Evolutionary conservation across 2,329 filamentous ascomycete species (phyloP).

Genomic region (Fusarium avenaceum): DNA sequence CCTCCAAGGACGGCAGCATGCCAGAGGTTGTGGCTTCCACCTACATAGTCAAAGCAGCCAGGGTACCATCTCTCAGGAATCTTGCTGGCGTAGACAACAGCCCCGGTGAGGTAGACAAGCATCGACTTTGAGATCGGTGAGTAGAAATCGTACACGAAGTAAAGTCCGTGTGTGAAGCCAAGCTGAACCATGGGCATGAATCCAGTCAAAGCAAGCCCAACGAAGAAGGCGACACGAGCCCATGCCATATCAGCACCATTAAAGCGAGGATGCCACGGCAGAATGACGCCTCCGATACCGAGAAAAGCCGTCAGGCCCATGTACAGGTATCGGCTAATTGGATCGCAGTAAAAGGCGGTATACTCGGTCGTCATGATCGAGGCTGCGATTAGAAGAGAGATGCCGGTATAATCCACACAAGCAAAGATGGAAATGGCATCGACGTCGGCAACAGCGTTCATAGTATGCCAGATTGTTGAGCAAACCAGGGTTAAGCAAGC

Average conservation of each 20-base stretch:
- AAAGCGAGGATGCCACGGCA: conserved; percentile 97
- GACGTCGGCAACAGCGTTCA: conserved; percentile 95
- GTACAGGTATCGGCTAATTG: conserved; percentile 86
- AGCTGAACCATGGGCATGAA: conserved; percentile 92
- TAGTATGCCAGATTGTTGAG: conserved; percentile 97
- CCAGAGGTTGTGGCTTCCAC: conserved; percentile 97
- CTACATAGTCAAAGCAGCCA: conserved; percentile 94
- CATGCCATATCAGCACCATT: conserved; percentile 94
- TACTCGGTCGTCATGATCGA: conserved; percentile 99
- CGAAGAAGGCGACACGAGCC: conserved; percentile 91
- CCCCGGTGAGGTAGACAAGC: conserved; percentile 86
- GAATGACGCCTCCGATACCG: conserved; percentile 86
- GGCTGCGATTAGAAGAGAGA: conserved; percentile 92
- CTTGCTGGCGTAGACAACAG: conserved; percentile 89
- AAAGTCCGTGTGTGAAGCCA: conserved; percentile 79
- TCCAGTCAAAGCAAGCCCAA: conserved; percentile 87
- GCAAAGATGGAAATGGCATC: conserved; percentile 93
- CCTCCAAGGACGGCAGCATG: conserved; percentile 94
- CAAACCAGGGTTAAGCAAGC: conserved; percentile 95
- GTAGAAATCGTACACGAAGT: conserved; percentile 91
- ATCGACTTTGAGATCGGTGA: conserved; percentile 87
- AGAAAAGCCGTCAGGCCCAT: conserved; percentile 85
- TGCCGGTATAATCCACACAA: conserved; percentile 98
- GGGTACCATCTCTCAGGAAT: conserved; percentile 94
- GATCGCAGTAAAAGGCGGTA: conserved; percentile 98